phyloP scores from a whole-genome alignment of 495 filamentous ascomycete species.

The Penicillium atrosanguineum region DNA sequence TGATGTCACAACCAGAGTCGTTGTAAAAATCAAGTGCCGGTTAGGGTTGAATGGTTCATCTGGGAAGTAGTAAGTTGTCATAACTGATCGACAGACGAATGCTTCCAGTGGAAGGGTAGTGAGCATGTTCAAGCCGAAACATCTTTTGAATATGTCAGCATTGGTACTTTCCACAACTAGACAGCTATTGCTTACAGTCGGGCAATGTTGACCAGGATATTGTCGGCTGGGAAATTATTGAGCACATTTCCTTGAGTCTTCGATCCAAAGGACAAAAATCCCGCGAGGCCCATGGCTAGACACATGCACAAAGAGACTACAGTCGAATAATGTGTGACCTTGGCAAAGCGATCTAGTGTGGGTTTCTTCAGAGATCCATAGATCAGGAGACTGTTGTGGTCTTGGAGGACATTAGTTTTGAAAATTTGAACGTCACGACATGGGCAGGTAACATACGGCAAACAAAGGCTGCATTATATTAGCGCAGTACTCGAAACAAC shows the following conservation, averaged over 20 bases:
- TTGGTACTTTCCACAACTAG: not conserved
- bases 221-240: conserved; percentile 92
- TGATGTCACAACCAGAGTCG: conserved; percentile 72
- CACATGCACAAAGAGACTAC: conserved; percentile 85
- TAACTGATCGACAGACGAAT: conserved; percentile 96
- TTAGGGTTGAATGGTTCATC: conserved; percentile 75
- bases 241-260: conserved; percentile 91
- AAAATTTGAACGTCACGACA: conserved; percentile 2
- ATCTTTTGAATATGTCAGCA: conserved; percentile 39
- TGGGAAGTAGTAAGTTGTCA: conserved; percentile 90
- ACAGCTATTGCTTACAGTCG: conserved; percentile 56
- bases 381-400: conserved; percentile 95
- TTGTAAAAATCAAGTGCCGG: conserved; percentile 82
- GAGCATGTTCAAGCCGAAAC: conserved; percentile 97
- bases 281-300: conserved; percentile 79
- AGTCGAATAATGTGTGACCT: conserved; percentile 90
- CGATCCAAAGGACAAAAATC: conserved; percentile 90
- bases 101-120: conserved; percentile 94
- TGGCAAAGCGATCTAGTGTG: conserved; percentile 89
- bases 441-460: conserved; percentile 57
- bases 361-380: conserved; percentile 94
- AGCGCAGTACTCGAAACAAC: conserved; percentile 17
- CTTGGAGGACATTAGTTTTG: conserved; percentile 34
- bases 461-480: conserved; percentile 67
- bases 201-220: conserved; percentile 89